Evolutionary conservation across 441 rosid genomes (phyloP).

Genomic region (Brassica balearica): DNA sequence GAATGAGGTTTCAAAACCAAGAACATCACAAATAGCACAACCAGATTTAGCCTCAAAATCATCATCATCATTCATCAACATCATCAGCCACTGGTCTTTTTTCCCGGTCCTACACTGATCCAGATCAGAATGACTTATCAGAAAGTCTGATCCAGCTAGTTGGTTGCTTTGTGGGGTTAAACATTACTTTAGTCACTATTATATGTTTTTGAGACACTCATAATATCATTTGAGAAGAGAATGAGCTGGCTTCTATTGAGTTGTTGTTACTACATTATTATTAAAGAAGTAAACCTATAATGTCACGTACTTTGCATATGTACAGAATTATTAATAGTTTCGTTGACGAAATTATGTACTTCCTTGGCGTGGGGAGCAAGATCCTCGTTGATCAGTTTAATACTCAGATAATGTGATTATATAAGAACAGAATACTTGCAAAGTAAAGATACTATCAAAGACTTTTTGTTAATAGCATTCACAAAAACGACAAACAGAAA

Average conservation of each 20-base stretch:
- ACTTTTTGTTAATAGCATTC: neutral
- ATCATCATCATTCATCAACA: neutral
- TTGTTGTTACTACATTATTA: neutral
- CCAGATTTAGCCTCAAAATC: neutral
- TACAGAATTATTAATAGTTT: too few species aligned
- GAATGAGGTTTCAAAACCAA: too few species aligned
- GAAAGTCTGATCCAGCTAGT: too few species aligned
- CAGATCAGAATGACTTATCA: too few species aligned
- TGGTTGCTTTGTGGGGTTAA: neutral
- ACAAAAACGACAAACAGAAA: neutral
- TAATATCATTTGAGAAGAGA: neutral
- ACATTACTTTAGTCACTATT: neutral
- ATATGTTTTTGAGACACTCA: neutral
- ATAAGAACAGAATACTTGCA: neutral
- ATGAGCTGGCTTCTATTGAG: neutral
- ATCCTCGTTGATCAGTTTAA: neutral
- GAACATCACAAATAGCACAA: neutral
- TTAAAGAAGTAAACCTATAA: neutral
- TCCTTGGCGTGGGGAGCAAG: constrained; percentile 1
- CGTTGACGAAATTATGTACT: neutral
- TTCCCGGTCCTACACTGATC: too few species aligned
- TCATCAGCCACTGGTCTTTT: neutral
- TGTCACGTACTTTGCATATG: too few species aligned
- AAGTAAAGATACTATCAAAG: neutral
- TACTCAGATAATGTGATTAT: neutral